Conservation (phyloP, 495 filamentous ascomycete genomes). For the Schizothecium vesticola region DNA sequence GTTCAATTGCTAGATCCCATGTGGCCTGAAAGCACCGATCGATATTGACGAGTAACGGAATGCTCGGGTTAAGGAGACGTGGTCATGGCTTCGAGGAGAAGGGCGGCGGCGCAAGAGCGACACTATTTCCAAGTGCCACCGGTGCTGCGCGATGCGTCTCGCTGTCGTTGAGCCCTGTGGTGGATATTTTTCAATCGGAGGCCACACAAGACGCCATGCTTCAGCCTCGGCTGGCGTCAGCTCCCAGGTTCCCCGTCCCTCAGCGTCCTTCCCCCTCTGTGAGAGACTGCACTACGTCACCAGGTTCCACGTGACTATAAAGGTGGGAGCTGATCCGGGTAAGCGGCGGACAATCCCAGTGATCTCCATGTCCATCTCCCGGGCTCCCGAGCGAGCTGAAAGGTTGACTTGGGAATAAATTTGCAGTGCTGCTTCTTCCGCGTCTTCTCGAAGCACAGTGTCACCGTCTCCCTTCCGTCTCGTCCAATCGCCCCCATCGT, state of each 20-base stretch:
- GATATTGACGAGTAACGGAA: neutral
- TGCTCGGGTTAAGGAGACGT: neutral
- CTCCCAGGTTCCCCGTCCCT: neutral
- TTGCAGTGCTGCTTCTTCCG: neutral
- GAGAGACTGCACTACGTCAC: neutral
- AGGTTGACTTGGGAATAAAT: neutral
- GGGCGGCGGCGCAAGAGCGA: neutral
- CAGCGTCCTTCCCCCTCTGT: neutral
- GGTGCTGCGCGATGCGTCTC: neutral
- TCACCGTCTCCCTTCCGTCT: neutral
- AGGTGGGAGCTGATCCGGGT: neutral
- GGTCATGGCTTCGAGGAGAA: neutral
- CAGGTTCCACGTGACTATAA: neutral
- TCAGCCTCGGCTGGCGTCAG: conserved; percentile 1
- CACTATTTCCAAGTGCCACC: neutral
- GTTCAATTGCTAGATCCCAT: neutral
- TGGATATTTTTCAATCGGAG: neutral
- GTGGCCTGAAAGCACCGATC: no score
- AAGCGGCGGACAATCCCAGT: neutral
- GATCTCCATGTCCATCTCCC: neutral
- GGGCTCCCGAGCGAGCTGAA: neutral
- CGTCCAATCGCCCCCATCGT: neutral
- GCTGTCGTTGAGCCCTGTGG: neutral
- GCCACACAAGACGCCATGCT: neutral
- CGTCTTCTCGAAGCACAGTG: neutral